Evolutionary conservation across 1,284 basidiomycete genomes (phyloP).

Genomic region (Jaminaea rosea): DNA sequence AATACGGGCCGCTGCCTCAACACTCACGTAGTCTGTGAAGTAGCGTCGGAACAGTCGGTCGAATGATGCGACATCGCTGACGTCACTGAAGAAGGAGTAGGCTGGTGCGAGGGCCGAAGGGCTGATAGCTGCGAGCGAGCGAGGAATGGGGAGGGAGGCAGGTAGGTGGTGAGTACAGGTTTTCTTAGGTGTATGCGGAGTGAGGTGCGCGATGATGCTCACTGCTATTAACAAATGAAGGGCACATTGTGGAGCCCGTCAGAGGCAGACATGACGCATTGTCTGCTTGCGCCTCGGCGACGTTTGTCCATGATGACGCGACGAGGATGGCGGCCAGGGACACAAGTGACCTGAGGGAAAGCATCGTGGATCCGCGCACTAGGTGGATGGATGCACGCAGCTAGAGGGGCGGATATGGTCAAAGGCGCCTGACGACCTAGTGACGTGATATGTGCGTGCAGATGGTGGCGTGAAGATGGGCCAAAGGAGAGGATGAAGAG

Average conservation of each 20-base stretch:
- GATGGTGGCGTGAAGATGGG: no score
- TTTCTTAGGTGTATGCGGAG: background rate
- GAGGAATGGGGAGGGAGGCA: background rate
- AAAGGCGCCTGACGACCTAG: no score
- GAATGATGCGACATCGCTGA: conserved; percentile 48
- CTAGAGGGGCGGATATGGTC: no score
- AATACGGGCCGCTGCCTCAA: background rate
- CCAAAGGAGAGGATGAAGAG: no score
- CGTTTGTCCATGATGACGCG: no score
- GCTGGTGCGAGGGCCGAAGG: conserved; percentile 46
- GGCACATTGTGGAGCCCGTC: background rate
- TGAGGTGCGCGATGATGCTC: background rate
- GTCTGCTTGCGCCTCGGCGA: background rate
- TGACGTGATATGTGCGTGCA: no score
- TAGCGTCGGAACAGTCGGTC: conserved; percentile 48
- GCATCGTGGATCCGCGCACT: no score
- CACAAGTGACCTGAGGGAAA: no score
- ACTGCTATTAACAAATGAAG: background rate
- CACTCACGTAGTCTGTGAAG: conserved; percentile 45
- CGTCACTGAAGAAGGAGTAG: conserved; percentile 45
- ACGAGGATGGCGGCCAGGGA: no score
- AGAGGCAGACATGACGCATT: background rate
- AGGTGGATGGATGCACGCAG: no score
- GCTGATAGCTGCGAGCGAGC: conserved; percentile 30
- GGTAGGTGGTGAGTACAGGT: background rate